Percentiles rank a stretch among this genome's conserved stretches.
phyloP scores from a whole-genome alignment of 176 grass and related monocot species.

The Juncus inflexus region DNA sequence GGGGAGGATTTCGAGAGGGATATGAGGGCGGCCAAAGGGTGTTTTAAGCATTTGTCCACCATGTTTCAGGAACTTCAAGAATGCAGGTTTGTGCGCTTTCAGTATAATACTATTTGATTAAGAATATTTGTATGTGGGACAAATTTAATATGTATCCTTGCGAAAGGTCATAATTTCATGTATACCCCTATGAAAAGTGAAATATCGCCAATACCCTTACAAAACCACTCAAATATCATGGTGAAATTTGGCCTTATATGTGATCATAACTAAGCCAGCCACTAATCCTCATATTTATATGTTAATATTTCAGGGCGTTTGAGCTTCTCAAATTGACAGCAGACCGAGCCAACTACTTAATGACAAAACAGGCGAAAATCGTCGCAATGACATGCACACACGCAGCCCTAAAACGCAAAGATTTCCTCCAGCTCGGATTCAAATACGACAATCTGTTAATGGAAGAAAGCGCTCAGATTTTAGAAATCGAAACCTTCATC shows the following conservation, averaged over 20 bases:
- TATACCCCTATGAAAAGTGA: no score
- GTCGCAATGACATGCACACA: conserved; percentile 99
- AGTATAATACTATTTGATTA: no score
- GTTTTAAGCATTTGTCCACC: conserved; percentile 84
- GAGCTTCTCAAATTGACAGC: conserved; percentile 93
- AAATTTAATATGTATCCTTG: no score
- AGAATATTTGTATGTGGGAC: no score
- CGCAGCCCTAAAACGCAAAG: conserved; percentile 87
- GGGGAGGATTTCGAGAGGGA: conserved; percentile 92
- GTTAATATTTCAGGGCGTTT: conserved; percentile 47
- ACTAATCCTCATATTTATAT: not conserved
- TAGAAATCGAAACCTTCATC: conserved; percentile 98
- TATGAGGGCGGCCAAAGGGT: conserved; percentile 92
- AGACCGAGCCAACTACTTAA: conserved; percentile 92
- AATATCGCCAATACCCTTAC: no score
- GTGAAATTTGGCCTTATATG: no score
- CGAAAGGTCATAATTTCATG: no score
- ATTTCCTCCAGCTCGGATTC: conserved; percentile 95
- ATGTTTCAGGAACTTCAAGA: conserved; percentile 99
- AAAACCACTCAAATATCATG: no score
- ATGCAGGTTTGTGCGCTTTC: conserved; percentile 56
- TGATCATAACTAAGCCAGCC: not conserved
- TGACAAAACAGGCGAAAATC: conserved; percentile 98
- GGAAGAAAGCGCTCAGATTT: conserved; percentile 99
- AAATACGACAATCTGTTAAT: conserved; percentile 97